phyloP scores from a whole-genome alignment of 352 stramenopile species.

The Chrysophaeum taylorii region DNA sequence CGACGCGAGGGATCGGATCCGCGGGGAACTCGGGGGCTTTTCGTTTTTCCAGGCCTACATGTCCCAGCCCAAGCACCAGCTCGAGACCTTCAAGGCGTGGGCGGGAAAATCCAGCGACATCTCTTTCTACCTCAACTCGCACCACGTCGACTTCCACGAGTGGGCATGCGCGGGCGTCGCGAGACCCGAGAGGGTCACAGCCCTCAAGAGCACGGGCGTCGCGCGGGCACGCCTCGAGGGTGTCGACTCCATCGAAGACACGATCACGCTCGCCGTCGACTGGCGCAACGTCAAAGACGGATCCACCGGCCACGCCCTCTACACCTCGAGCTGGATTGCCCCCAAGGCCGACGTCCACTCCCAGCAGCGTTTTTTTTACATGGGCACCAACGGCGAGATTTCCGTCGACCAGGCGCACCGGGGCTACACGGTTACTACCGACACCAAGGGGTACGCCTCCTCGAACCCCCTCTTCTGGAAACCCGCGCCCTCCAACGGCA shows the following conservation, averaged over 20 bases:
- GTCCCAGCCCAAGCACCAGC: slow-evolving; percentile 65
- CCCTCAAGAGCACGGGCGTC: slow-evolving; percentile 56
- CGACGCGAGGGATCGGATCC: slow-evolving; percentile 65
- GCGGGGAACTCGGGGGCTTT: slow-evolving; percentile 57
- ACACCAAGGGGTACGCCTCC: slow-evolving; percentile 54
- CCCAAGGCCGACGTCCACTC: slow-evolving; percentile 72
- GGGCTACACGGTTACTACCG: slow-evolving; percentile 61
- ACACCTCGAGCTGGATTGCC: slow-evolving; percentile 67
- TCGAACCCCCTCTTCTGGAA: slow-evolving; percentile 84
- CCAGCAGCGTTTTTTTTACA: slow-evolving; percentile 81
- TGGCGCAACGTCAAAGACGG: slow-evolving; percentile 64
- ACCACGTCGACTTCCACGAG: slow-evolving; percentile 80
- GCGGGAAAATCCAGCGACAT: slow-evolving; percentile 74
- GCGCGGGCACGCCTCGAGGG: slow-evolving; percentile 38
- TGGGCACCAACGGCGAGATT: slow-evolving; percentile 68
- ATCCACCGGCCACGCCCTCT: slow-evolving; percentile 56
- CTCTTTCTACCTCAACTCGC: slow-evolving; percentile 79
- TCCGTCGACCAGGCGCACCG: slow-evolving; percentile 75
- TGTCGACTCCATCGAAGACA: slow-evolving; percentile 71
- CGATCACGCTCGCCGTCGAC: slow-evolving; percentile 72
- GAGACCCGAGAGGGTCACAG: slow-evolving; percentile 59
- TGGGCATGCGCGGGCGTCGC: slow-evolving; percentile 58
- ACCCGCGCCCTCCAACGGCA: slow-evolving; percentile 69
- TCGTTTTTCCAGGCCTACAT: slow-evolving; percentile 81
- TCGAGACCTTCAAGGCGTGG: slow-evolving; percentile 50